Evolutionary conservation across 331 rosid species (phyloP), one percentile per base, ranked within the genome.

Genomic region (Malus hybrid): DNA sequence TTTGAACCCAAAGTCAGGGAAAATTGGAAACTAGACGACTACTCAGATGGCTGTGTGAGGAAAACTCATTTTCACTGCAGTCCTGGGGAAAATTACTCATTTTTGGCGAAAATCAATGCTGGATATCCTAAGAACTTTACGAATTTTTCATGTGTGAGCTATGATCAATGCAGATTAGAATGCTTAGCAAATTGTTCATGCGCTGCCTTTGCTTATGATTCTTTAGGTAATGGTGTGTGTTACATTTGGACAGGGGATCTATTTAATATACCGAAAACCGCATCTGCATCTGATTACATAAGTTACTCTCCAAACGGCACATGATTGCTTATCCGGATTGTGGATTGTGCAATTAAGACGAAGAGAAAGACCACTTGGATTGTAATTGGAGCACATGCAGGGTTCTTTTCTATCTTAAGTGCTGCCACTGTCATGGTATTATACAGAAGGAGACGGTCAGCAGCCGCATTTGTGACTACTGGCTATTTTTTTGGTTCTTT

Each of bases 401-500:
- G 59, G 19, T 54, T 54, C 22, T 6, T n/a, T n/a, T 54, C n/a
- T 4, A 54, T 54, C 10, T 54, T 54, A n/a, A 54, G 44, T 39
- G 4, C 1, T 39, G 8, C 6, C 24, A 10, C 2, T 57, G 6
- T 57, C 6, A 4, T 57, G 1, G 12, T 57, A 20, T 8, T 20
- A 3, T n/a, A 1, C 13, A 20, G 12, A 18, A 57, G 28, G 13
- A 20, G 28, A 20, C 9, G 12, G 27, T 57, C 6, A 8, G 63
- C 6, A 1, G 63, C 2, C 4, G 28, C 6, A 20, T 54, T 18
- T 1, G 22, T 0, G 20, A 52, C 81, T 0, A 74, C 83, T 57
- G 93, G 87, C 56, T 96, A 96, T 82, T 75, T 86, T 90, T 0
- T 65, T 87, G 83, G 84, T 93, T 82, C 91, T 90, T 34, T 93